These are phyloP conservation scores for Neonectria punicea DNA, from an alignment of 2,329 filamentous ascomycete species.

Conservation along the genomic window DNA sequence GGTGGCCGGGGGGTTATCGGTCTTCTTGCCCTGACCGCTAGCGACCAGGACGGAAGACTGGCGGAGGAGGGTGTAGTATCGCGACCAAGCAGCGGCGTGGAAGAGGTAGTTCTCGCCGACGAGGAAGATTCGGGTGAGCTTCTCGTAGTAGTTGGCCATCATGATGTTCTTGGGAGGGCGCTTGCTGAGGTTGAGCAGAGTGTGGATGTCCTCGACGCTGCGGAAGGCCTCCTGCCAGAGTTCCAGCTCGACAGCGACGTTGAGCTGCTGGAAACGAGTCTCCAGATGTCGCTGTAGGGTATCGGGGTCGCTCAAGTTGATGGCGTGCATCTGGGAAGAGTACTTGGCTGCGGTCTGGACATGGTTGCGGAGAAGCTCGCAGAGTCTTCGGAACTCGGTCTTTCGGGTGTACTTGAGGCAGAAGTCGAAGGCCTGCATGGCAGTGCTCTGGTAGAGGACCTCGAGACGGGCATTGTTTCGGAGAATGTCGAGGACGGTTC, in stretches of 20 bases:
- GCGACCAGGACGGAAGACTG: slow-evolving; percentile 87
- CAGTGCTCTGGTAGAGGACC: slow-evolving; percentile 97
- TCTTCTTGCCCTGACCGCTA: slow-evolving; percentile 87
- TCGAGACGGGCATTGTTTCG: slow-evolving; percentile 99
- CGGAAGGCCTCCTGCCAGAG: slow-evolving; percentile 99
- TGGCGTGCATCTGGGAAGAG: slow-evolving; percentile 98
- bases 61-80: slow-evolving; percentile 96
- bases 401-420: slow-evolving; percentile 98
- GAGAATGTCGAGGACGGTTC: slow-evolving; percentile 96
- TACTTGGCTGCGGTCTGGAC: slow-evolving; percentile 99
- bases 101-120: slow-evolving; percentile 99
- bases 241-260: slow-evolving; percentile 97
- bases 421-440: slow-evolving; percentile 98
- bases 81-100: slow-evolving; percentile 96
- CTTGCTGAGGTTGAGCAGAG: slow-evolving; percentile 96
- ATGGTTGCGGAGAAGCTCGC: slow-evolving; percentile 97
- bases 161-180: slow-evolving; percentile 98
- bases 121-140: slow-evolving; percentile 97
- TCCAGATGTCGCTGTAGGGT: slow-evolving; percentile 97
- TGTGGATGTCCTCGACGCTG: slow-evolving; percentile 98
- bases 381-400: slow-evolving; percentile 98
- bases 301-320: slow-evolving; percentile 97
- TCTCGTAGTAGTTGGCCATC: slow-evolving; percentile 99
- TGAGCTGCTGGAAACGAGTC: slow-evolving; percentile 97
- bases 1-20: slow-evolving; percentile 89